phyloP scores from a whole-genome alignment of 495 filamentous ascomycete species.

The Neurospora sp. region DNA sequence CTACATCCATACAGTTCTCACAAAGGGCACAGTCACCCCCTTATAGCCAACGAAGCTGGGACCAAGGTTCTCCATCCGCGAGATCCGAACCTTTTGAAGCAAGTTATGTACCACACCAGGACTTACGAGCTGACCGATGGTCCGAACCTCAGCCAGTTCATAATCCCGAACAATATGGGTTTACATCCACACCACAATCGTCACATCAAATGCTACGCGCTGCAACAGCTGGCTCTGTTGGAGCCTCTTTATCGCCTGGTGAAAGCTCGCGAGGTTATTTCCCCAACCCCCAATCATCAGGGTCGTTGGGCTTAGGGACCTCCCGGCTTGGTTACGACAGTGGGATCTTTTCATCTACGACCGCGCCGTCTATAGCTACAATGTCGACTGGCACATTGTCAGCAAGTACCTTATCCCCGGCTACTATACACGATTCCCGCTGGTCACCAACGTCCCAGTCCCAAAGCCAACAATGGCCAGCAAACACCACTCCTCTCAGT shows the following conservation, averaged over 20 bases:
- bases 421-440: not conserved
- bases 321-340: not conserved
- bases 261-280: not conserved
- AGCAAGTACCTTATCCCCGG: not conserved
- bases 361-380: not conserved
- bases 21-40: slow-evolving; percentile 1
- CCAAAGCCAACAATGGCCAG: not conserved
- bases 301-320: not conserved
- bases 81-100: slow-evolving; percentile 8
- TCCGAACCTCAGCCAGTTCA: slow-evolving; percentile 1
- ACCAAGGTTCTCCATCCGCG: slow-evolving; percentile 3
- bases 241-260: not conserved
- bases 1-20: not conserved
- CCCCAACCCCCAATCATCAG: not conserved
- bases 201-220: not conserved
- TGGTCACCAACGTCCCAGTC: not conserved
- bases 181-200: not conserved
- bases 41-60: slow-evolving; percentile 1
- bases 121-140: slow-evolving; percentile 5
- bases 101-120: not conserved
- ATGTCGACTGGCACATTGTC: not conserved
- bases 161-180: not conserved
- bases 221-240: not conserved
- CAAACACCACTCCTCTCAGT: not conserved
- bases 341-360: not conserved